These are phyloP conservation scores for Hanseniaspora thailandica DNA, from an alignment of 805 yeast genomes.

Conservation along the genomic window DNA sequence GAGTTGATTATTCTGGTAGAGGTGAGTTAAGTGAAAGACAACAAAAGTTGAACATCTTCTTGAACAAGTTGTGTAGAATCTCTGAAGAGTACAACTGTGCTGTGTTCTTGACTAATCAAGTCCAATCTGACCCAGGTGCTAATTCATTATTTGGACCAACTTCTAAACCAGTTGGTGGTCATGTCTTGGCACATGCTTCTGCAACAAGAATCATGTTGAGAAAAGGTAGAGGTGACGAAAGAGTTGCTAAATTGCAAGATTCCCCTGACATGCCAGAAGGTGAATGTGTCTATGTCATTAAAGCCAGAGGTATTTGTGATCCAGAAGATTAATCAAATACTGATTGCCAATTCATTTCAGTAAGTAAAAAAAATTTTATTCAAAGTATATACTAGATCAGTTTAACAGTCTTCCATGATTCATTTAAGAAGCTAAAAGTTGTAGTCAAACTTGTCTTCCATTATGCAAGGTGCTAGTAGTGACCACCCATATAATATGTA, in stretches of 20 bases:
- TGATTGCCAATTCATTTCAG: too few relatives aligned
- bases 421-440: too few relatives aligned
- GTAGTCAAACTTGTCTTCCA: slow-evolving; percentile 73
- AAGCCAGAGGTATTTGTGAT: slow-evolving; percentile 94
- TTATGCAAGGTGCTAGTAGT: slow-evolving; percentile 72
- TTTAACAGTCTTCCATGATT: too few relatives aligned
- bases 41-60: slow-evolving; percentile 80
- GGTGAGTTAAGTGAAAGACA: slow-evolving; percentile 94
- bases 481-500: slow-evolving; percentile 82
- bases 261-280: slow-evolving; percentile 95
- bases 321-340: slow-evolving; percentile 60
- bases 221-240: slow-evolving; percentile 83
- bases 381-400: too few relatives aligned
- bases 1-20: slow-evolving; percentile 90
- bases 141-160: slow-evolving; percentile 70
- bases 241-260: slow-evolving; percentile 89
- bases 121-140: slow-evolving; percentile 86
- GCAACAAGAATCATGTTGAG: slow-evolving; percentile 84
- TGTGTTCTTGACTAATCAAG: slow-evolving; percentile 90
- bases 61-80: slow-evolving; percentile 80
- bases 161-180: slow-evolving; percentile 98
- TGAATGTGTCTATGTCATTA: slow-evolving; percentile 88
- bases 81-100: slow-evolving; percentile 98
- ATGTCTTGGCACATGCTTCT: slow-evolving; percentile 91
- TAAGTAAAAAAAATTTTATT: too few relatives aligned